A percentile compares a stretch with the other conserved stretches of the same genome.
Conservation (phyloP, 345 rosid genomes). For the Excoecaria cochinchinensis region DNA sequence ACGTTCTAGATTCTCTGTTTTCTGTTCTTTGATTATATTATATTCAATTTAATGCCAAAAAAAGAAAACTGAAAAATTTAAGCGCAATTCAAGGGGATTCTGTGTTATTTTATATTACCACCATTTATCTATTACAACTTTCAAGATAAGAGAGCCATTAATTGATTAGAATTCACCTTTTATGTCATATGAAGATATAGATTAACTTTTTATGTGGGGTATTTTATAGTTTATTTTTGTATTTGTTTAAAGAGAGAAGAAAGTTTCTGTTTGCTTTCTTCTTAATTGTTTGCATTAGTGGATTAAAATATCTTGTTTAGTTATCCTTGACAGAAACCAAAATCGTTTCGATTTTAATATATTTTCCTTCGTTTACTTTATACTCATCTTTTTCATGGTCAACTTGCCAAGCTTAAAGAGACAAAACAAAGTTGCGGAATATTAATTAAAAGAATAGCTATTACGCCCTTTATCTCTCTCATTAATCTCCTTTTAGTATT, state of each 20-base stretch:
- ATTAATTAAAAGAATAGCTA: background rate
- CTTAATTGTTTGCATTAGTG: too few relatives aligned
- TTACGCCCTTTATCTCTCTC: too few relatives aligned
- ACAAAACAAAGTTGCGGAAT: background rate
- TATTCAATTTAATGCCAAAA: background rate
- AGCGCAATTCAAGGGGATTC: conserved; percentile 1
- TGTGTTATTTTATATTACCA: background rate
- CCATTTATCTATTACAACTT: too few relatives aligned
- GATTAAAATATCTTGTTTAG: too few relatives aligned
- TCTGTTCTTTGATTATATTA: background rate
- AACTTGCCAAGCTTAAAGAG: background rate
- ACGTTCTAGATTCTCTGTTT: background rate
- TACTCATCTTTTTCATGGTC: background rate
- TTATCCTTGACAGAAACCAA: too few relatives aligned
- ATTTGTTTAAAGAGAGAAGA: too few relatives aligned
- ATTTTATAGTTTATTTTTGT: too few relatives aligned
- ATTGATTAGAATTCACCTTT: background rate
- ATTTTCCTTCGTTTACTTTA: too few relatives aligned
- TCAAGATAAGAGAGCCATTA: background rate
- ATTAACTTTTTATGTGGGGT: too few relatives aligned
- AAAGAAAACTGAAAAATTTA: background rate
- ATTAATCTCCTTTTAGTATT: background rate
- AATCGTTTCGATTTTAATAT: too few relatives aligned
- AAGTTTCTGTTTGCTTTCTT: too few relatives aligned
- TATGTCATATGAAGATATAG: too few relatives aligned